A percentile compares a stretch with the other conserved stretches of the same genome.
Conservation (phyloP, 140 eudicot species). For the Anethum foeniculum region DNA sequence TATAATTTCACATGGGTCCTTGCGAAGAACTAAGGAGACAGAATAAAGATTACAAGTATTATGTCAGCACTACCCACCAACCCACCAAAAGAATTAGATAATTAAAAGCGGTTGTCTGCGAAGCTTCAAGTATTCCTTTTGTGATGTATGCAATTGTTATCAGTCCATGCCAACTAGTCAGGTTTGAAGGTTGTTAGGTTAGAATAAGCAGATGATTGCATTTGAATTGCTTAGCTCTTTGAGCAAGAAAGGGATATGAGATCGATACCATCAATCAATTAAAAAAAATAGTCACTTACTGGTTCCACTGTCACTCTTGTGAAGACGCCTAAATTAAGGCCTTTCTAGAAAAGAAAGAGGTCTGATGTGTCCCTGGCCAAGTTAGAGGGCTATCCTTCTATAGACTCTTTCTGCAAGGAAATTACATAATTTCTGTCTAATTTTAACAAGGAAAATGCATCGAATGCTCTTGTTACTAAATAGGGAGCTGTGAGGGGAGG, state of each 20-base stretch:
- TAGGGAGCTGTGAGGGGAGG: no score
- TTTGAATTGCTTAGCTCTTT: neutral
- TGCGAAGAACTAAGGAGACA: neutral
- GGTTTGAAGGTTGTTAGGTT: neutral
- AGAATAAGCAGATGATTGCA: neutral
- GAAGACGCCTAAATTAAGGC: no score
- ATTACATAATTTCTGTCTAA: no score
- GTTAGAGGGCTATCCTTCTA: no score
- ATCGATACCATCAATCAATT: neutral
- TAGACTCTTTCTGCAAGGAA: no score
- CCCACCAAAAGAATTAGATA: neutral
- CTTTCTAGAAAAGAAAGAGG: no score
- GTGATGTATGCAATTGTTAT: neutral
- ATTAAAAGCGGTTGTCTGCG: neutral
- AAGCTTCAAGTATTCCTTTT: neutral
- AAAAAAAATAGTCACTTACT: no score
- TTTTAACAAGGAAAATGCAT: no score
- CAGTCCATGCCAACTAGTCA: neutral
- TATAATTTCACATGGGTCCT: neutral
- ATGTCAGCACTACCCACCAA: neutral
- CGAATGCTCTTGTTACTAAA: no score
- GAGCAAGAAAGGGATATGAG: neutral
- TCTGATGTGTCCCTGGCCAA: no score
- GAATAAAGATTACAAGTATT: neutral
- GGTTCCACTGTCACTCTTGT: neutral